phyloP scores from a whole-genome alignment of 139 green algal species.

The Picochlorum sp. region DNA sequence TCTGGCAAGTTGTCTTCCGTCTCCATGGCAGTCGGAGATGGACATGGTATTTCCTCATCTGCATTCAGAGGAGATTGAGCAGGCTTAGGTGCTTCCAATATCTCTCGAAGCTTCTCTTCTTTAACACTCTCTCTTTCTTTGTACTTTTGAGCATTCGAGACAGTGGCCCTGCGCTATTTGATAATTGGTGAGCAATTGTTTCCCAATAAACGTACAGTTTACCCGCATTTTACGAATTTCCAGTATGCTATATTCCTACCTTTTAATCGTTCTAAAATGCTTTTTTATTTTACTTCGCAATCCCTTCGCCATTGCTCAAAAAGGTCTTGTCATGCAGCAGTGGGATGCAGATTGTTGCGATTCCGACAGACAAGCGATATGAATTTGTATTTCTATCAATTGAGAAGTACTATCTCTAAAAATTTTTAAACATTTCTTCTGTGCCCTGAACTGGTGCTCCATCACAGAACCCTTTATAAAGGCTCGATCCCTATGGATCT shows the following conservation, averaged over 20 bases:
- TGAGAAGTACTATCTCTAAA: too few relatives aligned
- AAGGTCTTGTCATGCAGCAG: background rate
- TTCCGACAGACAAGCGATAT: too few relatives aligned
- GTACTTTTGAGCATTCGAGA: background rate
- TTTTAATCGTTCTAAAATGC: slow-evolving; percentile 17
- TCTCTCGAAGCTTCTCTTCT: slow-evolving; percentile 10
- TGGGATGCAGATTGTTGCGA: too few relatives aligned
- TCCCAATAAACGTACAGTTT: background rate
- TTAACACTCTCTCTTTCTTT: slow-evolving; percentile 2
- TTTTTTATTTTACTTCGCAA: slow-evolving; percentile 19
- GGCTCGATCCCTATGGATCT: too few relatives aligned
- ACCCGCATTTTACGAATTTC: background rate
- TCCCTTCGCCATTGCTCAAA: slow-evolving; percentile 17
- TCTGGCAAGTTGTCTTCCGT: slow-evolving; percentile 11
- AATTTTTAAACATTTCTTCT: too few relatives aligned
- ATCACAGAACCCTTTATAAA: too few relatives aligned
- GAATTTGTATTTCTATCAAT: too few relatives aligned
- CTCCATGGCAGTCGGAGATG: slow-evolving; percentile 10
- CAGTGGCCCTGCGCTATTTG: background rate
- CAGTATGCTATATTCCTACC: too few relatives aligned
- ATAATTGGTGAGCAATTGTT: background rate
- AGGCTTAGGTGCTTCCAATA: slow-evolving; percentile 13
- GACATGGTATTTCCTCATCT: background rate
- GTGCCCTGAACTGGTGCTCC: too few relatives aligned
- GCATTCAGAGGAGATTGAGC: background rate